Base-by-base conservation (phyloP, 331 rosid genomes). In the Pyracantha coccinea region DNA sequence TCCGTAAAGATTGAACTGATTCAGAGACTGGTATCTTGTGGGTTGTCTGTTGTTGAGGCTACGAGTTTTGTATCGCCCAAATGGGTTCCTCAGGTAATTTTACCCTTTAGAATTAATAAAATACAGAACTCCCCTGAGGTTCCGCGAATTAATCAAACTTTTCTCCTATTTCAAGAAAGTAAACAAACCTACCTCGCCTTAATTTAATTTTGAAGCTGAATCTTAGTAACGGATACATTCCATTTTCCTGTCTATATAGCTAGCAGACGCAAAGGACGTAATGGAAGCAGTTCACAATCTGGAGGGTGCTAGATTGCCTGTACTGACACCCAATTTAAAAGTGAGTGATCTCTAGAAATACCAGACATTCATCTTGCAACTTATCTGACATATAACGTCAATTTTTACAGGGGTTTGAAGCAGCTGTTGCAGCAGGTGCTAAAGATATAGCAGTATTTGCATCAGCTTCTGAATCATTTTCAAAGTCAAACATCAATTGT, bases 11-110 rank as follows among this genome's bases (percentile, higher is more conserved):
- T 93, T 55, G 96, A 91, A 79, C 81, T 93, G 88, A 93, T 91
- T 72, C 84, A 72, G 47, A 88, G 83, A 77, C 78, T 93, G 67
- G 96, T 89, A 65, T 86, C 91, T 55, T 80, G 87, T 75, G 97
- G 94, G 73, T 83, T 93, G 76, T 73, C 92, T 71, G 92, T 91
- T 74, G 81, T 91, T 74, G 97, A 93, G 79, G 98, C 92, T 59
- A 89, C 97, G 33, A 93, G 98, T 86, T 91, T 91, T 88, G 98
- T 93, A 28, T 93, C 98, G 50, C 94, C 97, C 62, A 89, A 91
- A 85, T 91, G 96, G 92, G 97, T 89, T 55, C 97, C 98, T 69
- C 97, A 93, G 95, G 98, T 93, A 83, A 69, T 69, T 35, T 66
- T 76, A 38, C 29, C 23, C 45, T 60, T 14, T 35, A 28, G 19